These are phyloP conservation scores for Leccinum variabile DNA, from an alignment of 1,284 basidiomycete species.

Conservation along the genomic window DNA sequence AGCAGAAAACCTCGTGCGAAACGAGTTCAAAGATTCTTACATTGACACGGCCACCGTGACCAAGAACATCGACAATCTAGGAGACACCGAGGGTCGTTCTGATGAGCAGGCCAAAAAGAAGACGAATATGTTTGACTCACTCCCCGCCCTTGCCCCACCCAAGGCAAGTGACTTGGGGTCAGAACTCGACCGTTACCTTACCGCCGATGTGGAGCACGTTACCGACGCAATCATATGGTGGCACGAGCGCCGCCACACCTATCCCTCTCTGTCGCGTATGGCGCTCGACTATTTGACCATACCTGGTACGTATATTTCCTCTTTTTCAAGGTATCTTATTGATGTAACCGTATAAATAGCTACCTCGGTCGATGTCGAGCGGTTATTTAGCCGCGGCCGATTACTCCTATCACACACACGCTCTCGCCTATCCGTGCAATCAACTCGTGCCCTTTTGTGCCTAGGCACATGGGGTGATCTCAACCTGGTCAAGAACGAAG, in stretches of 20 bases:
- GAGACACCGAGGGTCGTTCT: too few species aligned
- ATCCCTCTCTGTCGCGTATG: not conserved
- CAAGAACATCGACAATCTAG: not conserved
- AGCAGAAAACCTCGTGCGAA: not conserved
- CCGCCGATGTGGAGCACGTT: not conserved
- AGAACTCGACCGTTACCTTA: not conserved
- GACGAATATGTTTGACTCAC: not conserved
- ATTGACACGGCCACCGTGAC: not conserved
- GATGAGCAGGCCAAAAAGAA: not conserved
- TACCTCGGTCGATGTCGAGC: not conserved
- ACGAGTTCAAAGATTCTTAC: not conserved
- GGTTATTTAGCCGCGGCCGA: not conserved
- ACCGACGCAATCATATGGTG: not conserved
- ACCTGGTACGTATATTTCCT: not conserved
- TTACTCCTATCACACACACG: not conserved
- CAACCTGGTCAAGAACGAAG: not conserved
- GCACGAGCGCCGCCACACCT: not conserved
- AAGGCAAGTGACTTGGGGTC: not conserved
- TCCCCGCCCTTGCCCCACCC: not conserved
- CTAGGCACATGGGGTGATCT: not conserved
- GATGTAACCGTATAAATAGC: not conserved
- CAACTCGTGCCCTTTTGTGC: not conserved
- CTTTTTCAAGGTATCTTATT: not conserved
- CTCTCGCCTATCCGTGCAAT: not conserved
- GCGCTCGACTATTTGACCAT: not conserved